phyloP scores from a whole-genome alignment of 2,329 filamentous ascomycete species.

The Volutella citrinella region DNA sequence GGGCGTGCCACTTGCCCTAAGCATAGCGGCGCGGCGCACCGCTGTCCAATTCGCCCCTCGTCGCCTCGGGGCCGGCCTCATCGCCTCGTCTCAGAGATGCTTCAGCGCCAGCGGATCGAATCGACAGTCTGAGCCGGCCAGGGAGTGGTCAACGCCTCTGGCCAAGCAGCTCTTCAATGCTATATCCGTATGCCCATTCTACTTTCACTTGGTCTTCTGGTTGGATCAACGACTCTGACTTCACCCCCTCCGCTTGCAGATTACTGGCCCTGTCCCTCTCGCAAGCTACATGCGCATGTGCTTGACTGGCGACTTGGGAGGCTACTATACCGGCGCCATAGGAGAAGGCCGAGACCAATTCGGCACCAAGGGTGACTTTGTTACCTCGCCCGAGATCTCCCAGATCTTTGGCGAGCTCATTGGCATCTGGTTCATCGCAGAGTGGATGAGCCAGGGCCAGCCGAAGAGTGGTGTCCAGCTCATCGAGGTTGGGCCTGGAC shows the following conservation, averaged over 20 bases:
- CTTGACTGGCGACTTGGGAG: constrained; percentile 82
- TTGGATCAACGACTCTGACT: background rate
- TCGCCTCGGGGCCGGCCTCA: constrained; percentile 7
- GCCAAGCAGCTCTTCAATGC: constrained; percentile 84
- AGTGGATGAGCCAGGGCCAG: constrained; percentile 90
- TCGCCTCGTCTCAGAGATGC: constrained; percentile 14
- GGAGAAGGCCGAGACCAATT: constrained; percentile 77
- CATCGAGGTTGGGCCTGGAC: constrained; percentile 90
- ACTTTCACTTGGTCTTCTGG: background rate
- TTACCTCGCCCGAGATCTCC: constrained; percentile 96
- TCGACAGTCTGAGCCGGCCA: constrained; percentile 30
- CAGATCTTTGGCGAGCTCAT: constrained; percentile 95
- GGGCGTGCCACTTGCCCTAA: too few species aligned
- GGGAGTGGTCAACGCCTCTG: constrained; percentile 88
- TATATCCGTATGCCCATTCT: constrained; percentile 66
- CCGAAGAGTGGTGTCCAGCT: constrained; percentile 74
- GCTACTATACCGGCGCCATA: constrained; percentile 84
- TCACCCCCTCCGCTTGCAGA: constrained; percentile 25
- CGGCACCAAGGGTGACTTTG: constrained; percentile 89
- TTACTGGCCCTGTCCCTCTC: constrained; percentile 86
- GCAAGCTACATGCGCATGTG: constrained; percentile 99
- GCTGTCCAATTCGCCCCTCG: too few species aligned
- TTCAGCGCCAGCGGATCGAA: constrained; percentile 24
- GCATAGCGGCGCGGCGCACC: too few species aligned
- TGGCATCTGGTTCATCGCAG: constrained; percentile 90